Percentiles rank a stretch among this genome's conserved stretches.
Conservation (phyloP, 2,329 filamentous ascomycete genomes). For the Phialemoniopsis sp. region DNA sequence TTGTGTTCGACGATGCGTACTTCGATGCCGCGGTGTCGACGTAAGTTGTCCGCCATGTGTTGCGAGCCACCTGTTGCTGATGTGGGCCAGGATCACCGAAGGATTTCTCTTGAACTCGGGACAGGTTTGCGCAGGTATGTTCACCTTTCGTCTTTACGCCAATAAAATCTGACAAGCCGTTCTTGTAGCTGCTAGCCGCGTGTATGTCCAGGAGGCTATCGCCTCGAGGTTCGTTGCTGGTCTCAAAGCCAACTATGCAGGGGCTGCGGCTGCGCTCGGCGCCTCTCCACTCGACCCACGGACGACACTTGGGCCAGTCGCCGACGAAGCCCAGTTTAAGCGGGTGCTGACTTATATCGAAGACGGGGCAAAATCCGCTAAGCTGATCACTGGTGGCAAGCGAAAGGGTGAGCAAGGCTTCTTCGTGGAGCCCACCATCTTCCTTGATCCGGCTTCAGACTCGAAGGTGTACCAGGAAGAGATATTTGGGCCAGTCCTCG, state of each 20-base stretch:
- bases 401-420: slow-evolving; percentile 11
- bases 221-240: too few relatives aligned
- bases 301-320: slow-evolving; percentile 54
- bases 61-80: slow-evolving; percentile 42
- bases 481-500: slow-evolving; percentile 56
- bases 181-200: too few relatives aligned
- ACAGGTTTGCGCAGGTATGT: too few relatives aligned
- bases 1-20: slow-evolving; percentile 60
- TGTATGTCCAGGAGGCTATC: too few relatives aligned
- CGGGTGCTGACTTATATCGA: slow-evolving; percentile 61
- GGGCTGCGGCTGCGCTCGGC: too few relatives aligned
- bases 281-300: slow-evolving; percentile 53
- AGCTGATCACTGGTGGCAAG: slow-evolving; percentile 31
- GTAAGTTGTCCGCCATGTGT: slow-evolving; percentile 51
- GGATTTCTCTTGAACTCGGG: too few relatives aligned
- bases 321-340: slow-evolving; percentile 59
- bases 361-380: slow-evolving; percentile 54
- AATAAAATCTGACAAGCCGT: too few relatives aligned
- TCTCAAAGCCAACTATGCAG: too few relatives aligned
- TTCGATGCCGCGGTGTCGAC: slow-evolving; percentile 50
- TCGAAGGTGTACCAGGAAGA: slow-evolving; percentile 40
- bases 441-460: slow-evolving; percentile 7
- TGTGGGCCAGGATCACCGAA: too few relatives aligned
- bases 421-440: slow-evolving; percentile 13
- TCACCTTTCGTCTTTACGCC: too few relatives aligned